A percentile compares a stretch with the other conserved stretches of the same genome.
phyloP scores from a whole-genome alignment of 306 rosid species.

The Rosa persica region DNA sequence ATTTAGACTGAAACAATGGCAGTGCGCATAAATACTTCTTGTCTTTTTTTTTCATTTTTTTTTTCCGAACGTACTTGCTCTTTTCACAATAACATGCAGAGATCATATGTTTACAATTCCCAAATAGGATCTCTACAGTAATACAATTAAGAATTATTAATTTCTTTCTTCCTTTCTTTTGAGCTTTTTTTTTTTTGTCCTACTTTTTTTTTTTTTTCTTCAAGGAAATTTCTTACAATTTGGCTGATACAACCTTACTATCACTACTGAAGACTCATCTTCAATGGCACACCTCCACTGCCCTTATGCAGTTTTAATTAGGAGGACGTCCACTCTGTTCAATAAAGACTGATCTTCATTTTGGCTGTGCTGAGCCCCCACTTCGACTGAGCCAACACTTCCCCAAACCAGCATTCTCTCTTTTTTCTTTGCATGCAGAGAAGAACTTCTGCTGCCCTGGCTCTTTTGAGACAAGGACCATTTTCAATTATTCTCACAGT shows the following conservation, averaged over 20 bases:
- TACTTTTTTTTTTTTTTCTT: constrained; percentile 9
- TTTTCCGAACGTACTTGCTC: background rate
- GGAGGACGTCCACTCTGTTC: constrained; percentile 40
- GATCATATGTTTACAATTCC: constrained; percentile 78
- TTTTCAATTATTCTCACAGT: constrained; percentile 48
- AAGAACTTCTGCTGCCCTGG: constrained; percentile 45
- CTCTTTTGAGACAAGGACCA: constrained; percentile 77
- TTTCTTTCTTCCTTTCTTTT: constrained; percentile 14
- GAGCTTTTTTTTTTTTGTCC: background rate
- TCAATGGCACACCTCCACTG: constrained; percentile 53
- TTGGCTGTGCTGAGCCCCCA: constrained; percentile 60
- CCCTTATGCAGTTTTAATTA: constrained; percentile 50
- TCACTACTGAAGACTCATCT: constrained; percentile 32
- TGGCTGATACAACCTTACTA: constrained; percentile 13
- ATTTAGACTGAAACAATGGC: no score
- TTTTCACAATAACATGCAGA: constrained; percentile 40
- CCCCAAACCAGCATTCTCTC: constrained; percentile 42
- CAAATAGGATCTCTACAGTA: constrained; percentile 61
- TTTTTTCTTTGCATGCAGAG: constrained; percentile 28
- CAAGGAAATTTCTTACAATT: constrained; percentile 48
- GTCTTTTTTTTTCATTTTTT: background rate
- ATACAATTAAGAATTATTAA: constrained; percentile 35
- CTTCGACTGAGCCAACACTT: constrained; percentile 76
- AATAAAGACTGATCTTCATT: constrained; percentile 36
- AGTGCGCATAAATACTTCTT: background rate